Conservation (phyloP, 129 eudicot genomes). For the Centaurea solstitialis region DNA sequence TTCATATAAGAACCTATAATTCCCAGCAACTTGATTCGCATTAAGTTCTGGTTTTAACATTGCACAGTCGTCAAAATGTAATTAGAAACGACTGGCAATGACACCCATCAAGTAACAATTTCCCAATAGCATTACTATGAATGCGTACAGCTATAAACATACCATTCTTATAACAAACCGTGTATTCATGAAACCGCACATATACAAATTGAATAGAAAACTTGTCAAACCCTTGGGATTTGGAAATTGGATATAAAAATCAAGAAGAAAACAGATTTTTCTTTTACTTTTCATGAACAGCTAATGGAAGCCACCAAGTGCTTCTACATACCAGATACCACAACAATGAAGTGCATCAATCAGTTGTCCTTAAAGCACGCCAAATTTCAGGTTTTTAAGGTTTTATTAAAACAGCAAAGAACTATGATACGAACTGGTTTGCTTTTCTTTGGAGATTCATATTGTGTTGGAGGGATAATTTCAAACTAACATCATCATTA, state of each 20-base stretch:
- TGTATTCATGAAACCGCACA: background rate
- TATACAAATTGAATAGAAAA: background rate
- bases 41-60: background rate
- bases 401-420: background rate
- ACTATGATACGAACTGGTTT: too few species aligned
- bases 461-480: background rate
- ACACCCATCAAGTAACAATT: constrained; percentile 17
- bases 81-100: background rate
- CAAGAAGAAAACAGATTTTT: background rate
- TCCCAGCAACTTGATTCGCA: background rate
- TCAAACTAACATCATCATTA: background rate
- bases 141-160: background rate
- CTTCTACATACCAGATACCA: background rate
- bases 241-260: background rate
- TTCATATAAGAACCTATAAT: background rate
- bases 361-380: background rate
- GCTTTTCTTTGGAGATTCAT: background rate
- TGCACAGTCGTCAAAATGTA: constrained; percentile 9
- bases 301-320: background rate
- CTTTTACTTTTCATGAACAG: background rate
- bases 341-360: background rate
- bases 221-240: background rate
- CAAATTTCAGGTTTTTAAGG: background rate
- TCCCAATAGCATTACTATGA: background rate
- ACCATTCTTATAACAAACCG: too few species aligned